phyloP scores from a whole-genome alignment of 495 filamentous ascomycete genomes.

The Sporormia fimetaria region DNA sequence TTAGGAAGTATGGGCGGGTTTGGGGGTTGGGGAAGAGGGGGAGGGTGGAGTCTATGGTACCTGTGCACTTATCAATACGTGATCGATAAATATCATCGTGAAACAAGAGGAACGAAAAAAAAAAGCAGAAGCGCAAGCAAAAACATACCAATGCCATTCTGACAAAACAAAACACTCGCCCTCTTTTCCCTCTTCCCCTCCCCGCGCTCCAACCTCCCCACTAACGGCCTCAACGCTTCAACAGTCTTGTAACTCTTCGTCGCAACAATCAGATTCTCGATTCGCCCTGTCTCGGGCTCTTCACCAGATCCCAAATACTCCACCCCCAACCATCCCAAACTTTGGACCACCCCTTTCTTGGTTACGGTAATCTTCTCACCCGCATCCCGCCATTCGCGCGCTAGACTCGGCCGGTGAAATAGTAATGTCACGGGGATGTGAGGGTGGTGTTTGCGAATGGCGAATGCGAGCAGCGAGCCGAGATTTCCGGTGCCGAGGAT shows the following conservation, averaged over 20 bases:
- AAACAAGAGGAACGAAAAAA: neutral
- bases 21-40: neutral
- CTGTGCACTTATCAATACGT: too few species aligned
- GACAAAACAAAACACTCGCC: conserved; percentile 5
- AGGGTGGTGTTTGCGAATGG: conserved; percentile 4
- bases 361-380: too few species aligned
- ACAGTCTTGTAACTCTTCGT: conserved; percentile 11
- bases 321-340: conserved; percentile 9
- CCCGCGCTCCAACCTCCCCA: neutral
- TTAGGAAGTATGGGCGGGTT: conserved; percentile 1
- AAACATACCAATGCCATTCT: conserved; percentile 13
- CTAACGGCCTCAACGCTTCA: neutral
- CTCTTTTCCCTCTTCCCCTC: too few species aligned
- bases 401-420: conserved; percentile 11
- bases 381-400: conserved; percentile 6
- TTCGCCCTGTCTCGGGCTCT: neutral
- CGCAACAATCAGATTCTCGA: conserved; percentile 5
- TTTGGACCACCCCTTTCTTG: too few species aligned
- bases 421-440: conserved; percentile 8
- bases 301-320: neutral
- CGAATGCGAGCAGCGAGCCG: conserved; percentile 6
- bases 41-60: conserved; percentile 5
- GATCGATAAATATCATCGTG: neutral
- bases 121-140: neutral
- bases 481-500: conserved; percentile 8